Percentiles rank a stretch among this genome's conserved stretches.
Conservation (phyloP, 2,329 filamentous ascomycete genomes). For the Aspergillus awamori region DNA sequence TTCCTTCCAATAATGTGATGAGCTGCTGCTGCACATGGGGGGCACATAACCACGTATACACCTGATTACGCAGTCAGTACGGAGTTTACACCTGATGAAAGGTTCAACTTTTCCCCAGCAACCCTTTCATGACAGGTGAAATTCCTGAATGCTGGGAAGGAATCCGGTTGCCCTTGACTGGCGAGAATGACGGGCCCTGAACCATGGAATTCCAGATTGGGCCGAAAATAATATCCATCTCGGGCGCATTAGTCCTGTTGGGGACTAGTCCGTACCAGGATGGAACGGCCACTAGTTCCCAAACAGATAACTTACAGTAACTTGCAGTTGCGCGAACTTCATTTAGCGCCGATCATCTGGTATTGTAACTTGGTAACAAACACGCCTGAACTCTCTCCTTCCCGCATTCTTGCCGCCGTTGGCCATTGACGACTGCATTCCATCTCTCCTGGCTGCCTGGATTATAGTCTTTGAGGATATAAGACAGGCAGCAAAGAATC, state of each 20-base stretch:
- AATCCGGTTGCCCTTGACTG: conserved; percentile 6
- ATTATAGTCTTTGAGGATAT: background rate
- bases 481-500: background rate
- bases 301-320: too few species aligned
- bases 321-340: too few species aligned
- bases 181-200: conserved; percentile 2
- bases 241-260: background rate
- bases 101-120: background rate
- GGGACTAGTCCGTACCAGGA: background rate
- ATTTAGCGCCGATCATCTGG: conserved; percentile 4
- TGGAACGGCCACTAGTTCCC: conserved; percentile 8
- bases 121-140: background rate
- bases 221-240: background rate
- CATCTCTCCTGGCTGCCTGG: background rate
- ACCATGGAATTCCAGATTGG: background rate
- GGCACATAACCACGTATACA: background rate
- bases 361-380: background rate
- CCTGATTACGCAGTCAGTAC: too few species aligned
- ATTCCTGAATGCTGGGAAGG: conserved; percentile 8
- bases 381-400: background rate
- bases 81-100: background rate
- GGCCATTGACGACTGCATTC: background rate
- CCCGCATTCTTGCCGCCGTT: background rate
- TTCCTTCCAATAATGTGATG: conserved; percentile 8
- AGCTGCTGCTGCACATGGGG: background rate